Evolutionary conservation across 2,329 filamentous ascomycete genomes (phyloP).

Genomic region (Fusarium compactum): DNA sequence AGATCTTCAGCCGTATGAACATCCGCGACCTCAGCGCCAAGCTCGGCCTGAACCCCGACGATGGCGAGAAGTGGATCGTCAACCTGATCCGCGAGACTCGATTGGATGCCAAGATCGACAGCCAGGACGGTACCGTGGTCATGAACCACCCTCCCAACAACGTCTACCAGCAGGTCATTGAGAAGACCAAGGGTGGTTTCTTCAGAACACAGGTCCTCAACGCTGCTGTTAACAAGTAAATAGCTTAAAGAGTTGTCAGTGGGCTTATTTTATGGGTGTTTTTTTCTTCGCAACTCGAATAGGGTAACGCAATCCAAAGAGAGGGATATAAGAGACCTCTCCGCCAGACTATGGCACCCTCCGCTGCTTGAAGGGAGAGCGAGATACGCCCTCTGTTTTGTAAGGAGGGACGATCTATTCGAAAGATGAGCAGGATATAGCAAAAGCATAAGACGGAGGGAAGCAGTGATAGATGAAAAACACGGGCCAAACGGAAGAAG

Average conservation of each 20-base stretch:
- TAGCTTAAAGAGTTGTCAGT: conserved; percentile 8
- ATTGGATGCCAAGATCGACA: conserved; percentile 99
- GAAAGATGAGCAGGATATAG: conserved; percentile 29
- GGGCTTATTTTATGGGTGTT: conserved; percentile 39
- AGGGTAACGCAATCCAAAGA: conserved; percentile 38
- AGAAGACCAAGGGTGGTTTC: conserved; percentile 98
- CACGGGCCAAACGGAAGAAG: conserved; percentile 33
- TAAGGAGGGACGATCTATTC: conserved; percentile 10
- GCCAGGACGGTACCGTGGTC: conserved; percentile 96
- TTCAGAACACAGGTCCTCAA: conserved; percentile 97
- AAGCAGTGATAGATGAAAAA: conserved; percentile 25
- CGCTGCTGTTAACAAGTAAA: conserved; percentile 69
- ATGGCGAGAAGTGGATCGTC: conserved; percentile 99
- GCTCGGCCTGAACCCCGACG: conserved; percentile 90
- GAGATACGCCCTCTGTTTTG: conserved; percentile 12
- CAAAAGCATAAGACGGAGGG: conserved; percentile 26
- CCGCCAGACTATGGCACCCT: conserved; percentile 35
- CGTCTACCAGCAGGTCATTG: conserved; percentile 99
- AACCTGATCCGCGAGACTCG: conserved; percentile 98
- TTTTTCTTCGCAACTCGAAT: conserved; percentile 43
- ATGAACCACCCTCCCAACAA: conserved; percentile 99
- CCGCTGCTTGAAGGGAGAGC: conserved; percentile 33
- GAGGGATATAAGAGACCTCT: conserved; percentile 22
- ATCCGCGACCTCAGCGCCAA: conserved; percentile 96
- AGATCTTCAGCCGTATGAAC: conserved; percentile 98